Conservation (phyloP, 2,329 filamentous ascomycete genomes). For the Diaporthe vaccinii region DNA sequence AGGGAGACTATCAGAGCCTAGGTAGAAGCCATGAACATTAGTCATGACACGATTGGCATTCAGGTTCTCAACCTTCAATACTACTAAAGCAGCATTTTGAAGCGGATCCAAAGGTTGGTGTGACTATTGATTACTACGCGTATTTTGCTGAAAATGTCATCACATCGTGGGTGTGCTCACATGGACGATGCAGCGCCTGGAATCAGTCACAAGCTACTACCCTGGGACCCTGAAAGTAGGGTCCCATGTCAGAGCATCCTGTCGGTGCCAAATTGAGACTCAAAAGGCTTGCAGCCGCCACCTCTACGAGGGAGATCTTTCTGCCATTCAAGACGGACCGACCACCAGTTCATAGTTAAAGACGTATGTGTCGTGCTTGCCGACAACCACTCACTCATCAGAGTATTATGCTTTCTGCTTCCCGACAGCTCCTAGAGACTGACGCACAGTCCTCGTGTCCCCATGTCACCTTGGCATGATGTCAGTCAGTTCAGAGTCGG, state of each 20-base stretch:
- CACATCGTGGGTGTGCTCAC: not conserved
- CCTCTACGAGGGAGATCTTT: no score
- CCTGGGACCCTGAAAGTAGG: not conserved
- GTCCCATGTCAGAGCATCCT: not conserved
- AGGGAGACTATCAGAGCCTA: not conserved
- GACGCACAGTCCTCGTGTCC: no score
- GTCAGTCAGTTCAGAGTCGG: no score
- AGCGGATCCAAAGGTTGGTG: not conserved
- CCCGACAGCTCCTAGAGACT: no score
- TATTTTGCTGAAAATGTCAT: not conserved
- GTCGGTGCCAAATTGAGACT: rapidly evolving
- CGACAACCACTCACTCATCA: no score
- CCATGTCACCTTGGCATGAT: no score
- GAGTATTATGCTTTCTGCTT: no score
- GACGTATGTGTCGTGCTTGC: no score
- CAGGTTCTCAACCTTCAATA: not conserved
- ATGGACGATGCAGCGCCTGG: not conserved
- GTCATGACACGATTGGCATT: not conserved
- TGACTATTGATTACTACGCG: not conserved
- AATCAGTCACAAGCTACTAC: not conserved
- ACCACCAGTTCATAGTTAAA: no score
- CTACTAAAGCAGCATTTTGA: not conserved
- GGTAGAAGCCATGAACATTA: not conserved
- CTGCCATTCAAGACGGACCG: no score
- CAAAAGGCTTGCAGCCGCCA: no score